Evolutionary conservation across 192 early-diverging fungal species (phyloP).

Genomic region (Gorgonomyces haynaldii): DNA sequence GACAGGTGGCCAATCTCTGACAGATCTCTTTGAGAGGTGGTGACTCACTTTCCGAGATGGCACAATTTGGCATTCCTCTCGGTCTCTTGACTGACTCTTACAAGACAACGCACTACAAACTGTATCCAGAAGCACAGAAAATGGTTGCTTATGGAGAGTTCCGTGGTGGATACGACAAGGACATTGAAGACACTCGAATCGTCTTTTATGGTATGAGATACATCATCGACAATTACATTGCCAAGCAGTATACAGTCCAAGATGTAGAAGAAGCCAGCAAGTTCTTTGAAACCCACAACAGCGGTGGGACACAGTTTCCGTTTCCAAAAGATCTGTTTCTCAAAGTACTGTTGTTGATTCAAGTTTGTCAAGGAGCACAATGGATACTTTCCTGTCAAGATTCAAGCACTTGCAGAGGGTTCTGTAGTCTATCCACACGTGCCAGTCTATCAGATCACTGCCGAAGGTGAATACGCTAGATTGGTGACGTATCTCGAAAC

Average conservation of each 20-base stretch:
- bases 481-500: slow-evolving; percentile 80
- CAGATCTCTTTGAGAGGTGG: no score
- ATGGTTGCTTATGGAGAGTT: slow-evolving; percentile 79
- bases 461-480: slow-evolving; percentile 54
- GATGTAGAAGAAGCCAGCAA: slow-evolving; percentile 55
- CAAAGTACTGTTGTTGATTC: slow-evolving; percentile 63
- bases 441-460: slow-evolving; percentile 72
- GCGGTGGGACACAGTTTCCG: slow-evolving; percentile 46
- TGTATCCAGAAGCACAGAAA: slow-evolving; percentile 62
- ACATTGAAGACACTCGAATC: slow-evolving; percentile 57
- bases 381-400: slow-evolving; percentile 73
- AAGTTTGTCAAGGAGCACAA: slow-evolving; percentile 16
- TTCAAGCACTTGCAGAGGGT: slow-evolving; percentile 70
- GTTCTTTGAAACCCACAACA: slow-evolving; percentile 69
- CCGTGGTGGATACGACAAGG: slow-evolving; percentile 53
- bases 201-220: slow-evolving; percentile 79
- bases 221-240: slow-evolving; percentile 67
- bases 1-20: no score
- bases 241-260: slow-evolving; percentile 49
- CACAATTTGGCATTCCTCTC: slow-evolving; percentile 48
- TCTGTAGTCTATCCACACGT: slow-evolving; percentile 69
- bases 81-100: slow-evolving; percentile 74
- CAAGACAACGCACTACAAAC: slow-evolving; percentile 62
- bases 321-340: slow-evolving; percentile 70
- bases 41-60: no score